phyloP scores from a whole-genome alignment of 2,329 filamentous ascomycete species.

The Cadophora sp. region DNA sequence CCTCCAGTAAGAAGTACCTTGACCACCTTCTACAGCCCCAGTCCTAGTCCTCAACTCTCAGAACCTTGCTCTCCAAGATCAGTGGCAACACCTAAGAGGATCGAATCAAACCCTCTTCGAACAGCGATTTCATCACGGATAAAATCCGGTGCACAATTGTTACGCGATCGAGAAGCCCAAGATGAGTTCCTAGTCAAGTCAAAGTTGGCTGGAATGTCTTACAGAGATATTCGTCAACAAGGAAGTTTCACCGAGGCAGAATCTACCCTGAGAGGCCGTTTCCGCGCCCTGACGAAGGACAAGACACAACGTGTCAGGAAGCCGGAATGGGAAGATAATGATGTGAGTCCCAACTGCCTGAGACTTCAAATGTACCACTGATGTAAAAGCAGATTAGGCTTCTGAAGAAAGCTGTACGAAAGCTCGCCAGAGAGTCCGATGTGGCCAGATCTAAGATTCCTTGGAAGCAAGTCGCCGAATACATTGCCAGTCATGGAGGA shows the following conservation, averaged over 20 bases:
- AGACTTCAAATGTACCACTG: background rate
- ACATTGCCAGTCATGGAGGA: conserved; percentile 58
- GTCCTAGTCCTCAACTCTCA: background rate
- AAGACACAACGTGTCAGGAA: conserved; percentile 67
- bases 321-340: conserved; percentile 66
- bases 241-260: conserved; percentile 69
- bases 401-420: conserved; percentile 52
- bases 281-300: conserved; percentile 68
- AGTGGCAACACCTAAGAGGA: conserved; percentile 21
- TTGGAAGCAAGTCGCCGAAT: conserved; percentile 64
- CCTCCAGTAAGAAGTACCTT: background rate
- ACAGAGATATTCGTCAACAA: conserved; percentile 64
- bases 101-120: conserved; percentile 32
- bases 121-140: conserved; percentile 11
- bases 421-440: conserved; percentile 39
- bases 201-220: conserved; percentile 64
- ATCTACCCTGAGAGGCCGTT: conserved; percentile 74
- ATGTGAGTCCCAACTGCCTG: conserved; percentile 60
- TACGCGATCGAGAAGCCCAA: conserved; percentile 44
- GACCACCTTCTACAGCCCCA: background rate
- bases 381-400: conserved; percentile 50
- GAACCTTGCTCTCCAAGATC: background rate
- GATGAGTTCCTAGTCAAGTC: conserved; percentile 60
- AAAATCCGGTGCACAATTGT: conserved; percentile 18
- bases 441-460: conserved; percentile 50